Conservation (phyloP, 805 yeast species). For the Lipomyces yamadae region DNA sequence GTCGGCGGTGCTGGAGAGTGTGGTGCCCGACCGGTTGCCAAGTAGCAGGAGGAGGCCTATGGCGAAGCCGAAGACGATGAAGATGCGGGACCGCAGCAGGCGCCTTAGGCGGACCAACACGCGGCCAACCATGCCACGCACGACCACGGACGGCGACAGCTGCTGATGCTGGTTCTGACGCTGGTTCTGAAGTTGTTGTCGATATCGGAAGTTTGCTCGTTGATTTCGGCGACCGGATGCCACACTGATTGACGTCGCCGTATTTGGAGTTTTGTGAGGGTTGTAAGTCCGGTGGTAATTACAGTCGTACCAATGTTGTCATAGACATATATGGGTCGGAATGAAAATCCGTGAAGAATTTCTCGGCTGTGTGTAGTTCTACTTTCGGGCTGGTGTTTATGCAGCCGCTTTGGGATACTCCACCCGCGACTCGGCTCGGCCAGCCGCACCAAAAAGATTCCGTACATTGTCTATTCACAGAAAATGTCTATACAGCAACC, state of each 20-base stretch:
- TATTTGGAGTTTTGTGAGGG: not conserved
- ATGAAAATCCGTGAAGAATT: not conserved
- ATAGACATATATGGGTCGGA: not conserved
- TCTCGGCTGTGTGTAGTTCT: not conserved
- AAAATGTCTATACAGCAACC: not conserved
- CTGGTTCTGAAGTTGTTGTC: not conserved
- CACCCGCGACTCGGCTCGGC: not conserved
- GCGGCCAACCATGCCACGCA: slow-evolving; percentile 19
- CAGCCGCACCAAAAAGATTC: not conserved
- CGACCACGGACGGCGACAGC: slow-evolving; percentile 6
- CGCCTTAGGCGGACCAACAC: slow-evolving; percentile 11
- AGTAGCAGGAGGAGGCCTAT: slow-evolving; percentile 8
- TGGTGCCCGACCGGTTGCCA: not conserved
- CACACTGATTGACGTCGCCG: not conserved
- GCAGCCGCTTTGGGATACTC: no score
- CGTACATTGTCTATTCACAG: not conserved
- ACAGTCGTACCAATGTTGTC: not conserved
- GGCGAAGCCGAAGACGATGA: slow-evolving; percentile 9
- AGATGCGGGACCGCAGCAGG: slow-evolving; percentile 18
- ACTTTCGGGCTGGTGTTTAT: not conserved
- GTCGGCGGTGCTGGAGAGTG: not conserved
- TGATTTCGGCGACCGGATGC: not conserved
- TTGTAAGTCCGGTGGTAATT: not conserved
- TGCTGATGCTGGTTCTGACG: not conserved
- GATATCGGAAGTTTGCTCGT: not conserved